phyloP scores from a whole-genome alignment of 257 asterid genomes.

The Perilla frutescens region DNA sequence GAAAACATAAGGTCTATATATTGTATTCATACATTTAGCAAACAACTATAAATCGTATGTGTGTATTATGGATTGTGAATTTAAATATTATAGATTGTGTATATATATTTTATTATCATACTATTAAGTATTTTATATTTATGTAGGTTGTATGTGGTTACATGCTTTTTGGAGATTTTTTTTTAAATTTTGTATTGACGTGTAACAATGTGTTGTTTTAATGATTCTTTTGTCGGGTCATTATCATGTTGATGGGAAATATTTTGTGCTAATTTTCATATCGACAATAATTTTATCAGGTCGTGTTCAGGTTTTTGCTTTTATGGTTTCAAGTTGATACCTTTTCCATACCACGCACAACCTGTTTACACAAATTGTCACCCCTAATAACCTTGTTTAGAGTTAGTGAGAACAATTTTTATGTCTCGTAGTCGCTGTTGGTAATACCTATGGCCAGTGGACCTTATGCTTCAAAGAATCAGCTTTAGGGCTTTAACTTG shows the following conservation, averaged over 20 bases:
- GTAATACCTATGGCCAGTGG: background rate
- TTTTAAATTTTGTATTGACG: background rate
- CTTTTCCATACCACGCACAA: background rate
- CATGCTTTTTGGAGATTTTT: background rate
- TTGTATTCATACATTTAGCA: background rate
- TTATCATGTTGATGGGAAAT: no score
- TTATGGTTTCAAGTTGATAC: background rate
- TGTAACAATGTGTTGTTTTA: background rate
- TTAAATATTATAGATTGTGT: no score
- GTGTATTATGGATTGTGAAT: no score
- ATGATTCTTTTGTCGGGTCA: background rate
- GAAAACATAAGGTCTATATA: no score
- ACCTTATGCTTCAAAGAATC: slow-evolving; percentile 1
- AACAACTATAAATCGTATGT: no score
- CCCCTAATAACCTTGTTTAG: no score
- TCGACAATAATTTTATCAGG: background rate
- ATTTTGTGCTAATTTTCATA: background rate
- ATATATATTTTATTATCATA: background rate
- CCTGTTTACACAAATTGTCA: no score
- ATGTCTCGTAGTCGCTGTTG: background rate
- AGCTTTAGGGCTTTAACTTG: background rate
- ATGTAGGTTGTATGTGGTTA: background rate
- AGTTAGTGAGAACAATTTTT: background rate
- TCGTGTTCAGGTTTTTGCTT: background rate
- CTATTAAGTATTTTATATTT: background rate